These are phyloP conservation scores for Colletotrichum gigasporum DNA, from an alignment of 2,329 filamentous ascomycete species.

Conservation along the genomic window DNA sequence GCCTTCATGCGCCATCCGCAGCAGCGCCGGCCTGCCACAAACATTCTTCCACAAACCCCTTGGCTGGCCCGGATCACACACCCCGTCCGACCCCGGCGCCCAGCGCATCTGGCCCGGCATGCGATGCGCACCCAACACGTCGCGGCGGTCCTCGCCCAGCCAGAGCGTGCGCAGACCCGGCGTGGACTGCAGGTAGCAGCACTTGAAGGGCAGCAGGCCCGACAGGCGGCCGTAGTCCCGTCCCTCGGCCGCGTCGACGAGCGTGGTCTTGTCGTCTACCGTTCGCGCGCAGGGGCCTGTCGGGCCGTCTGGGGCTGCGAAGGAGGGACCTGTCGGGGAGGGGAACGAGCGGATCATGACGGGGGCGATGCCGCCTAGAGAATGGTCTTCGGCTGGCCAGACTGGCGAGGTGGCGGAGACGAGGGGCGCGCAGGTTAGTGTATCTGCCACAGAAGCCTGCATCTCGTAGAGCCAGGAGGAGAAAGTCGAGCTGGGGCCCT, in stretches of 20 bases:
- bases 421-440: conserved; percentile 38
- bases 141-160: conserved; percentile 53
- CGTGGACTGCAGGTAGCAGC: conserved; percentile 51
- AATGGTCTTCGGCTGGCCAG: conserved; percentile 28
- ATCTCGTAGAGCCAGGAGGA: conserved; percentile 45
- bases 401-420: conserved; percentile 33
- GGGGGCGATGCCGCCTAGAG: conserved; percentile 31
- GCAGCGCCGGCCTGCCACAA: neutral
- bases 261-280: neutral
- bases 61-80: conserved; percentile 23
- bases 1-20: conserved; percentile 25
- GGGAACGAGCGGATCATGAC: conserved; percentile 16
- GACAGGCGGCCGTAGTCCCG: conserved; percentile 44
- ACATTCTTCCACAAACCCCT: conserved; percentile 8
- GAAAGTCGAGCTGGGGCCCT: too few relatives aligned
- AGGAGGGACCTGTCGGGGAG: neutral
- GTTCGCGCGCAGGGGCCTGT: neutral
- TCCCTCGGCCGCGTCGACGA: conserved; percentile 24
- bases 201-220: conserved; percentile 53
- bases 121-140: conserved; percentile 51
- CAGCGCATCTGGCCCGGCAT: conserved; percentile 47
- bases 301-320: neutral
- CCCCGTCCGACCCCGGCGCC: conserved; percentile 24
- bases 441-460: conserved; percentile 41
- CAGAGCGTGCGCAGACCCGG: conserved; percentile 47